These are phyloP conservation scores for Russula griseocarnosa DNA, from an alignment of 768 basidiomycete genomes.

Conservation along the genomic window DNA sequence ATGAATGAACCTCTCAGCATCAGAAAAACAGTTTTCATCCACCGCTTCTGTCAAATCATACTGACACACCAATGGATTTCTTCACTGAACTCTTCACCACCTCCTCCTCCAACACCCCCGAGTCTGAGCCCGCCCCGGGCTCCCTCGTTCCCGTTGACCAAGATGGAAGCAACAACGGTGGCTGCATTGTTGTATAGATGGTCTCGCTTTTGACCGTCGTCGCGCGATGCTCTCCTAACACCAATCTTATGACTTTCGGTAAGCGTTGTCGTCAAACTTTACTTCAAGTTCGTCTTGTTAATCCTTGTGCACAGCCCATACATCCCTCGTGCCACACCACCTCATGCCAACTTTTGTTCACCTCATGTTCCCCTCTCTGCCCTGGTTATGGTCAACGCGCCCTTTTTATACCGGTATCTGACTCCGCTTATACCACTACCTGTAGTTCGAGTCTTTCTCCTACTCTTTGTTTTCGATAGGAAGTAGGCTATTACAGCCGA, in stretches of 20 bases:
- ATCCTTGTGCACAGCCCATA: too few species aligned
- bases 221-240: background rate
- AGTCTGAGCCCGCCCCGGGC: background rate
- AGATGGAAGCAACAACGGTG: background rate
- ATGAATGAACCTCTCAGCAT: too few species aligned
- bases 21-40: too few species aligned
- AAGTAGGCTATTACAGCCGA: too few species aligned
- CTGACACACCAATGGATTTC: constrained; percentile 10
- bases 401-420: too few species aligned
- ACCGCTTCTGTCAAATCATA: background rate
- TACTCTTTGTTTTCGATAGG: too few species aligned
- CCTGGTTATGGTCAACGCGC: too few species aligned
- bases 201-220: background rate
- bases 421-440: too few species aligned
- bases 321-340: too few species aligned
- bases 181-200: constrained; percentile 1
- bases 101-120: background rate
- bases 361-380: too few species aligned
- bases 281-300: background rate
- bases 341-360: too few species aligned
- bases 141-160: constrained; percentile 3
- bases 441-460: too few species aligned
- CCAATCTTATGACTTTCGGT: background rate
- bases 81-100: background rate
- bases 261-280: background rate